phyloP scores from a whole-genome alignment of 306 rosid genomes.

The Rubus idaeus region DNA sequence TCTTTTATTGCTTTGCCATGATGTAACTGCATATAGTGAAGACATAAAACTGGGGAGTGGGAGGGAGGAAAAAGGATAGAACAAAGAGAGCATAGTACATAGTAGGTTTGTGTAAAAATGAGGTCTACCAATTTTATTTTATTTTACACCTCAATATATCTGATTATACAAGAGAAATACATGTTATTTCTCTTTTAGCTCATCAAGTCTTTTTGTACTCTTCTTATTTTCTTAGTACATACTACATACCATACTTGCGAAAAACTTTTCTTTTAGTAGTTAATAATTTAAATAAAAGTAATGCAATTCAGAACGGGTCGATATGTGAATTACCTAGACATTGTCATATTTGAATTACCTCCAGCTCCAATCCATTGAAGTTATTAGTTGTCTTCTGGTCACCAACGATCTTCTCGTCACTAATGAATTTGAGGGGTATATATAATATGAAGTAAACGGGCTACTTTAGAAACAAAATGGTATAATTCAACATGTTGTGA shows the following conservation, averaged over 20 bases:
- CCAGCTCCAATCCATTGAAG: too few relatives aligned
- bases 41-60: not conserved
- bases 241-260: not conserved
- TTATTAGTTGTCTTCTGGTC: too few relatives aligned
- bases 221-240: not conserved
- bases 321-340: too few relatives aligned
- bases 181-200: not conserved
- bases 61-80: not conserved
- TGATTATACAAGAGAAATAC: not conserved
- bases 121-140: not conserved
- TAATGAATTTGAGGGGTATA: too few relatives aligned
- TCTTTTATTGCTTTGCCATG: not conserved
- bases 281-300: too few relatives aligned
- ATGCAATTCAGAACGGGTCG: too few relatives aligned
- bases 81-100: constrained; percentile 2
- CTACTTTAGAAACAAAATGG: too few relatives aligned
- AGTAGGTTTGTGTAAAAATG: constrained; percentile 9
- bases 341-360: too few relatives aligned
- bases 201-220: not conserved
- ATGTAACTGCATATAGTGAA: not conserved
- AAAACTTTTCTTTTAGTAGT: not conserved
- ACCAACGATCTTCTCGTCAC: too few relatives aligned
- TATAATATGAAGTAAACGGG: too few relatives aligned
- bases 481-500: too few relatives aligned
- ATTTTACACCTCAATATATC: not conserved